A percentile compares a stretch with the other conserved stretches of the same genome.
Conservation (phyloP, 164 flowering plant species). For the Dillenia turbinata region DNA sequence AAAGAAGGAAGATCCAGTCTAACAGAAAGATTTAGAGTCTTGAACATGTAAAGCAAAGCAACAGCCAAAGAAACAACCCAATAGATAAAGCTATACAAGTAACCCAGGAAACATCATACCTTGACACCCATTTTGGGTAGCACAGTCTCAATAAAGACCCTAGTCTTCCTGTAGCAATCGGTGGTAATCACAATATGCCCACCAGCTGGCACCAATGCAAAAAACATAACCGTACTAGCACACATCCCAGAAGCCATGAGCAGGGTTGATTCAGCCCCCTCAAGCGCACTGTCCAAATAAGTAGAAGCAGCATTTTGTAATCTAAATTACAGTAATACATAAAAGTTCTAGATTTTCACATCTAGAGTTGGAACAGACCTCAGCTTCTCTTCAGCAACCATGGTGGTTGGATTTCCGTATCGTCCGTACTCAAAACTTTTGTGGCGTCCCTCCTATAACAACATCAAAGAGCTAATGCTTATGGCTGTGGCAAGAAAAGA, state of each 20-base stretch:
- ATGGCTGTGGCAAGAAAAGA: not conserved
- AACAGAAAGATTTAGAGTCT: no score
- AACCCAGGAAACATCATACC: slow-evolving; percentile 29
- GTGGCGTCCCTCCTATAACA: slow-evolving; percentile 63
- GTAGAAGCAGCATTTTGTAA: slow-evolving; percentile 1
- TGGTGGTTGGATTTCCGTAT: slow-evolving; percentile 90
- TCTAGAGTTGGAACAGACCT: slow-evolving; percentile 37
- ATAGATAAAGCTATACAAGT: no score
- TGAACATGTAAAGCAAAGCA: no score
- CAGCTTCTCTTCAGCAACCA: slow-evolving; percentile 75
- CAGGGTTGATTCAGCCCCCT: slow-evolving; percentile 93
- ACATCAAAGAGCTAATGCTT: not conserved
- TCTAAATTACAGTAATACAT: not conserved
- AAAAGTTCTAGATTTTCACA: not conserved
- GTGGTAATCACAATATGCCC: slow-evolving; percentile 96
- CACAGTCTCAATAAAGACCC: slow-evolving; percentile 76
- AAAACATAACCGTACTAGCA: slow-evolving; percentile 71
- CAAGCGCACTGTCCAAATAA: slow-evolving; percentile 63
- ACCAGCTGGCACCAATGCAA: slow-evolving; percentile 93
- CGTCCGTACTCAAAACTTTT: slow-evolving; percentile 94
- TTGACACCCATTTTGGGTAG: slow-evolving; percentile 89
- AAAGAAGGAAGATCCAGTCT: no score
- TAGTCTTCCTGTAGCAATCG: slow-evolving; percentile 90
- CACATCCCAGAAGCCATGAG: slow-evolving; percentile 95
- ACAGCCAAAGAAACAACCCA: no score